Percentiles rank a stretch among this genome's conserved stretches.
phyloP scores from a whole-genome alignment of 768 basidiomycete species.

The Omphalotus guepiniiformis region DNA sequence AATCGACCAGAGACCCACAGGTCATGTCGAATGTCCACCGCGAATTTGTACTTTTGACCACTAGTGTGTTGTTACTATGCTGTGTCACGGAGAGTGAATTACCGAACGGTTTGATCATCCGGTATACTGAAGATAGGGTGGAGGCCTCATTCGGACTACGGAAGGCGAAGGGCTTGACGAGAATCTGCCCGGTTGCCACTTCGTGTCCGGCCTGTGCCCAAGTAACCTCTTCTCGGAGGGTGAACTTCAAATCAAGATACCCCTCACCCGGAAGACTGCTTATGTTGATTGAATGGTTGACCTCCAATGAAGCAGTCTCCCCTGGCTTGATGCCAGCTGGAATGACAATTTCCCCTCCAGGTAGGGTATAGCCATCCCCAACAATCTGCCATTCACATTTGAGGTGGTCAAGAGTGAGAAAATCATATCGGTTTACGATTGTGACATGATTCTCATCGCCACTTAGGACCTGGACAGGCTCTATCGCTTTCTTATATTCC shows the following conservation, averaged over 20 bases:
- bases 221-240: background rate
- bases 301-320: background rate
- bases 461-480: constrained; percentile 8
- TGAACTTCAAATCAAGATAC: constrained; percentile 4
- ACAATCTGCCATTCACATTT: constrained; percentile 3
- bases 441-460: background rate
- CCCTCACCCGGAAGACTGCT: constrained; percentile 1
- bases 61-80: background rate
- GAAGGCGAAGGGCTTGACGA: background rate
- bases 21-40: constrained; percentile 9
- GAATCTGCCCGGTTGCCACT: constrained; percentile 10
- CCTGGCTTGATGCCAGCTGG: constrained; percentile 4
- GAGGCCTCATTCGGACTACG: background rate
- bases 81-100: background rate
- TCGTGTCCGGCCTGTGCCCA: constrained; percentile 10
- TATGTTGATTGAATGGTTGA: background rate
- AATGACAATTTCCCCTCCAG: background rate
- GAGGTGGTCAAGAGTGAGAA: constrained; percentile 9
- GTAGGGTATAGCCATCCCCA: background rate
- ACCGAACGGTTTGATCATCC: background rate
- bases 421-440: constrained; percentile 12
- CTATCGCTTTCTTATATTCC: constrained; percentile 12
- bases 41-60: background rate
- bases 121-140: background rate
- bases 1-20: background rate